phyloP scores from a whole-genome alignment of 1,284 basidiomycete species.

The Flammula alnicola region DNA sequence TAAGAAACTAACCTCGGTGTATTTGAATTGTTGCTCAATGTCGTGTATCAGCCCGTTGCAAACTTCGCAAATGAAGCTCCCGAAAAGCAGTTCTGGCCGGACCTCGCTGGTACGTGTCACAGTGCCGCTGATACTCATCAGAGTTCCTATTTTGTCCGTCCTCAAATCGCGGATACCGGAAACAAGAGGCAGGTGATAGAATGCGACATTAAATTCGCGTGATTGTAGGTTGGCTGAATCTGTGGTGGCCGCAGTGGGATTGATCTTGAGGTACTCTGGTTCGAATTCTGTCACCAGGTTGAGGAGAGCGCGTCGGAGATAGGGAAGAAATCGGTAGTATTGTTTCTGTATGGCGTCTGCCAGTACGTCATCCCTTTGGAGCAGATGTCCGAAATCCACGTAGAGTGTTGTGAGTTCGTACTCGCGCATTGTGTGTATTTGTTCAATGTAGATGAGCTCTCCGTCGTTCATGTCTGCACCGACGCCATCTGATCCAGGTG shows the following conservation, averaged over 20 bases:
- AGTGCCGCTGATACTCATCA: slow-evolving; percentile 94
- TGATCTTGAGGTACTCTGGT: slow-evolving; percentile 93
- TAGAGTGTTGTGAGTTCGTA: slow-evolving; percentile 95
- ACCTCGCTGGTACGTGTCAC: slow-evolving; percentile 99
- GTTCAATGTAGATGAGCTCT: slow-evolving; percentile 84
- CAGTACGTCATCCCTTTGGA: slow-evolving; percentile 89
- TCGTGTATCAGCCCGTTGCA: slow-evolving; percentile 91
- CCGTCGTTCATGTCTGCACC: slow-evolving; percentile 59
- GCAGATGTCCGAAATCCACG: slow-evolving; percentile 92
- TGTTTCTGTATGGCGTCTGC: slow-evolving; percentile 92
- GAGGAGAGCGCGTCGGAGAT: slow-evolving; percentile 88
- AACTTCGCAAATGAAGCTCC: slow-evolving; percentile 91
- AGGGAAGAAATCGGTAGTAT: slow-evolving; percentile 97
- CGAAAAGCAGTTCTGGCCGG: slow-evolving; percentile 91
- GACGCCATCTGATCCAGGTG: slow-evolving; percentile 73
- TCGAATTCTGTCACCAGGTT: slow-evolving; percentile 88
- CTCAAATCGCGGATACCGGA: slow-evolving; percentile 95
- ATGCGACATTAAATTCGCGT: slow-evolving; percentile 94
- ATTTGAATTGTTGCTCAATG: slow-evolving; percentile 99
- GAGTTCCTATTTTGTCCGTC: slow-evolving; percentile 90
- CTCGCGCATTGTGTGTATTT: slow-evolving; percentile 92
- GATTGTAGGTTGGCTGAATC: slow-evolving; percentile 87
- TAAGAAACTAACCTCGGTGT: slow-evolving; percentile 89
- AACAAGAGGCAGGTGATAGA: slow-evolving; percentile 94
- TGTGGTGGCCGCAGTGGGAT: slow-evolving; percentile 76